Base-by-base conservation (phyloP, 2,329 filamentous ascomycete species). In the Fusarium caatingaense region DNA sequence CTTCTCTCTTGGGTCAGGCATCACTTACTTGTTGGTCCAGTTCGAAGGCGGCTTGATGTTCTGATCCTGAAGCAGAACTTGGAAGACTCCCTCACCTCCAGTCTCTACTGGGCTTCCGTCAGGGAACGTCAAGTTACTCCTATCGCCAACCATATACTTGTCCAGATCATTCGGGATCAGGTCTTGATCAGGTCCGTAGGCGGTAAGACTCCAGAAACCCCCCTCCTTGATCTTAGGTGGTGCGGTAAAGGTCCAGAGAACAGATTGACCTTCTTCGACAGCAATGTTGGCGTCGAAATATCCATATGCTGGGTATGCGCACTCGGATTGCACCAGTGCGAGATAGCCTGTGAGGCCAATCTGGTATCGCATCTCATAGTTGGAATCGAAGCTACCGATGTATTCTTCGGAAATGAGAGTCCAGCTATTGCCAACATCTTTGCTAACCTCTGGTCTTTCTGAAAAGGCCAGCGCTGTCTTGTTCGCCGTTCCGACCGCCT, bases 321-420 rank as follows among this genome's bases (percentile, higher is more conserved):
- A 51, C 15, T 51, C 48, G 11, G 48, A 51, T 41, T 41, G 32
- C 4, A 18, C 12, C 6, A 51, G 10, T 11, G 32, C 48, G n/a
- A 51, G 48, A 16, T 51, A 51, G 13, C 9, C 48, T 2, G 48
- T 41, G 6, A 51, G 21, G 9, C 32, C 48, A 11, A 51, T 51
- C 23, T 51, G 32, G 9, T 51, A 51, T 16, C 48, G 18, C 48
- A 51, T 51, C 21, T 25, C 34, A 13, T 51, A 51, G 23, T 51
- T 27, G 23, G 48, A 51, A 7, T 41, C 23, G 7, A 40, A 51
- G 8, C 32, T n/a, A 15, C 48, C 48, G 13, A 51, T 51, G 18
- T 51, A 41, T 40, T 25, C 23, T 6, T 51, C 48, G 1, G 32
- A 4, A 8, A 51, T 51, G 18, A 51, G 48, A 20, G 18, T 12